These are phyloP conservation scores for Halocafeteria seosinensis DNA, from an alignment of 108 stramenopile species.

Conservation along the genomic window DNA sequence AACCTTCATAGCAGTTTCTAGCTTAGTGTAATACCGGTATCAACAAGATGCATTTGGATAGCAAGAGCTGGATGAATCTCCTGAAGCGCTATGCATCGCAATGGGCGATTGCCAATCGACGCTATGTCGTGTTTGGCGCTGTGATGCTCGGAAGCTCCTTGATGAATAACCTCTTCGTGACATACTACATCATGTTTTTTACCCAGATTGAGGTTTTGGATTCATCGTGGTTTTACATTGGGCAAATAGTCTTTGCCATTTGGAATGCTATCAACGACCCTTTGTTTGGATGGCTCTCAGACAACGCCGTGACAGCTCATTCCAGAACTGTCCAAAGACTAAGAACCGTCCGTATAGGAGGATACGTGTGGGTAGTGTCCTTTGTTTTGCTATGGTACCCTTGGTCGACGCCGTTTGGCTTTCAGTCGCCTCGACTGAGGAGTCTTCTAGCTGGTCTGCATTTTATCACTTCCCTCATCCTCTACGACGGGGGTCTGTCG, in stretches of 20 bases:
- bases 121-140: too few species aligned
- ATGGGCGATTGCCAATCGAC: too few species aligned
- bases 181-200: slow-evolving; percentile 9
- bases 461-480: neutral
- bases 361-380: slow-evolving; percentile 3
- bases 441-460: neutral
- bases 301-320: neutral
- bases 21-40: too few species aligned
- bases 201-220: neutral
- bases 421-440: too few species aligned
- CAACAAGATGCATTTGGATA: too few species aligned
- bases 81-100: too few species aligned
- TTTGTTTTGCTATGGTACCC: slow-evolving; percentile 8
- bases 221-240: slow-evolving; percentile 1
- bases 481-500: slow-evolving; percentile 11
- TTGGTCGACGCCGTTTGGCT: neutral
- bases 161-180: slow-evolving; percentile 11
- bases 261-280: slow-evolving; percentile 17
- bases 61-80: too few species aligned
- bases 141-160: neutral
- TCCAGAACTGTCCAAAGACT: neutral
- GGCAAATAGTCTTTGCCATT: slow-evolving; percentile 6
- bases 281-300: slow-evolving; percentile 13
- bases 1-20: too few species aligned
- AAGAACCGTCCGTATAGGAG: neutral